phyloP scores from a whole-genome alignment of 2,329 filamentous ascomycete species.

The Apiospora koreana region DNA sequence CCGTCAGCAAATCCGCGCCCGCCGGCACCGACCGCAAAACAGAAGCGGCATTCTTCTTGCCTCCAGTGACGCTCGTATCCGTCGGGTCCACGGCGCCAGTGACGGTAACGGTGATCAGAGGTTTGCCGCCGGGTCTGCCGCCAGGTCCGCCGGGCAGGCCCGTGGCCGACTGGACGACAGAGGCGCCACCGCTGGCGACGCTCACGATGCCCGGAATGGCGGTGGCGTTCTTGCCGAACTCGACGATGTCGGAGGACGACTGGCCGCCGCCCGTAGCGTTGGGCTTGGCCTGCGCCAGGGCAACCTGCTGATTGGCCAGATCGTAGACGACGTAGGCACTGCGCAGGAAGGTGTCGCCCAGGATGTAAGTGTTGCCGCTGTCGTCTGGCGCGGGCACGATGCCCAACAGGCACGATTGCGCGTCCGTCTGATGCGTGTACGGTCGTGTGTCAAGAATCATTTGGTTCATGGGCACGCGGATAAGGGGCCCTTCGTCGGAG shows the following conservation, averaged over 20 bases:
- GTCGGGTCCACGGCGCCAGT: slow-evolving; percentile 16
- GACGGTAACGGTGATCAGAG: slow-evolving; percentile 17
- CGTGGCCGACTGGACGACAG: slow-evolving; percentile 24
- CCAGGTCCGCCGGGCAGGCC: slow-evolving; percentile 20
- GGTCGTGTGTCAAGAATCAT: slow-evolving; percentile 44
- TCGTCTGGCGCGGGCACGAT: slow-evolving; percentile 45
- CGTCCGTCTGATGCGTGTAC: slow-evolving; percentile 34
- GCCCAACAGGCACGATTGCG: slow-evolving; percentile 53
- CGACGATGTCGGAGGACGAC: slow-evolving; percentile 43
- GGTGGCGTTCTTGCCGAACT: slow-evolving; percentile 41
- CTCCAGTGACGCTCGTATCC: slow-evolving; percentile 16
- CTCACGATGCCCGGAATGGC: slow-evolving; percentile 46
- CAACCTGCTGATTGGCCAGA: slow-evolving; percentile 57
- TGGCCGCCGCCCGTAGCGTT: slow-evolving; percentile 46
- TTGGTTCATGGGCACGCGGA: slow-evolving; percentile 57
- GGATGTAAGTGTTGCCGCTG: slow-evolving; percentile 42
- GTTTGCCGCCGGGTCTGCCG: slow-evolving; percentile 14
- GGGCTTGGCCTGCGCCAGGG: slow-evolving; percentile 55
- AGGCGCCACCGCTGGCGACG: slow-evolving; percentile 39
- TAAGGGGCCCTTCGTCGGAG: slow-evolving; percentile 42
- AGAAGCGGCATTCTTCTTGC: slow-evolving; percentile 11
- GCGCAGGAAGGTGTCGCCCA: slow-evolving; percentile 60
- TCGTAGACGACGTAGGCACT: slow-evolving; percentile 64
- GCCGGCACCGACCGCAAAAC: slow-evolving; percentile 17
- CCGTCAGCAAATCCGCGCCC: background rate